Conservation (phyloP, 1,284 basidiomycete genomes). For the Pholiota adiposa region DNA sequence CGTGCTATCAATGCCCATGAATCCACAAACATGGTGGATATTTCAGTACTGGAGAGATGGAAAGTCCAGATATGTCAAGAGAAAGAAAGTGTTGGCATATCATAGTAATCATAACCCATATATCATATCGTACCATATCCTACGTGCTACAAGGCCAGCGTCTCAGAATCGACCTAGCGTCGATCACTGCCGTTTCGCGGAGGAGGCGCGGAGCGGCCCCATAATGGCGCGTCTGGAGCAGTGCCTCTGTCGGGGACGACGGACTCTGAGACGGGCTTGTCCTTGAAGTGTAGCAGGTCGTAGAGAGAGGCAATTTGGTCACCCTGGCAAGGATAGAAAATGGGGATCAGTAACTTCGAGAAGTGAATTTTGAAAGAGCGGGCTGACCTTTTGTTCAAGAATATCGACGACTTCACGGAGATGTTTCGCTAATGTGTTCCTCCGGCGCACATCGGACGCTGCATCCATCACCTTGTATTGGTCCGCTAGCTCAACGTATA, state of each 20-base stretch:
- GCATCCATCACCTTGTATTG: constrained; percentile 90
- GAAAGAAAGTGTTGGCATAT: neutral
- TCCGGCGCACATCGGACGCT: constrained; percentile 75
- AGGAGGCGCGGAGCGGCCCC: neutral
- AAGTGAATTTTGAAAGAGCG: neutral
- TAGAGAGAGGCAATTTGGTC: constrained; percentile 89
- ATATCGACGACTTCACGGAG: constrained; percentile 88
- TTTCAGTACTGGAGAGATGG: too few species aligned
- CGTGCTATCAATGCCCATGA: too few species aligned
- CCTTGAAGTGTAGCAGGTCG: constrained; percentile 75
- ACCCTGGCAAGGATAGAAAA: constrained; percentile 53
- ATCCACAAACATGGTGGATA: too few species aligned
- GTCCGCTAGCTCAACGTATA: constrained; percentile 87
- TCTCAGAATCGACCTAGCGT: neutral
- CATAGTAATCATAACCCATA: neutral
- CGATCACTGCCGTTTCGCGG: neutral
- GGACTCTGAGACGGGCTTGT: constrained; percentile 45
- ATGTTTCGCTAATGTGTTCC: constrained; percentile 83
- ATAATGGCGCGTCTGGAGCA: neutral
- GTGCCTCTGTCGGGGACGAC: constrained; percentile 6
- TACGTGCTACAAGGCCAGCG: neutral
- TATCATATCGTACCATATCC: neutral
- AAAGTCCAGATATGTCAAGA: neutral
- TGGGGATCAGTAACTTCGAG: neutral
- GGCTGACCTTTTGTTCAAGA: constrained; percentile 80